These are phyloP conservation scores for Boechera retrofracta DNA, from an alignment of 345 rosid species.

Conservation along the genomic window DNA sequence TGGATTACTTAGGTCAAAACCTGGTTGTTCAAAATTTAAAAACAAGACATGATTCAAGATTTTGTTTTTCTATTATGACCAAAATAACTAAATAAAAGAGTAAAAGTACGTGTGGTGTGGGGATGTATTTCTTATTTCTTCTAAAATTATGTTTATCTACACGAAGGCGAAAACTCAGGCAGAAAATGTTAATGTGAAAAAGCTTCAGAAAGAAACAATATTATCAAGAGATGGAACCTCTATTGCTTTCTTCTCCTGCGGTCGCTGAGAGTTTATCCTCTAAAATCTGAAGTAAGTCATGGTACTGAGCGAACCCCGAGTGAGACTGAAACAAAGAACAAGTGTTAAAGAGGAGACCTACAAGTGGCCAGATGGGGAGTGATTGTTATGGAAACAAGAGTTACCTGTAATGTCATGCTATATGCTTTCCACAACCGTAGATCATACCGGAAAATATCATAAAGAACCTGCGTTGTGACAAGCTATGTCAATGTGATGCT, in stretches of 20 bases:
- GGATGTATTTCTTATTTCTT: slow-evolving; percentile 27
- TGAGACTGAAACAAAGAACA: slow-evolving; percentile 56
- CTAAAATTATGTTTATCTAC: slow-evolving; percentile 36
- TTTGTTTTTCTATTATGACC: neutral
- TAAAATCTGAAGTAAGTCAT: slow-evolving; percentile 68
- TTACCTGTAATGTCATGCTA: slow-evolving; percentile 75
- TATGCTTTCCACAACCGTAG: slow-evolving; percentile 87
- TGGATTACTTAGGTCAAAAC: neutral
- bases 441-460: slow-evolving; percentile 83
- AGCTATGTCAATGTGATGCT: slow-evolving; percentile 11
- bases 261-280: slow-evolving; percentile 63
- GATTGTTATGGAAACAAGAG: slow-evolving; percentile 13
- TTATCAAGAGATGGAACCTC: slow-evolving; percentile 36
- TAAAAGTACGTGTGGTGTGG: neutral
- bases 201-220: neutral
- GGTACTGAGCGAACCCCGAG: slow-evolving; percentile 68
- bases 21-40: too few species aligned
- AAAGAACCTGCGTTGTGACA: slow-evolving; percentile 66
- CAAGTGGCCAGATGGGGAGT: neutral
- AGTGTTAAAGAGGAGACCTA: neutral
- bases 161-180: slow-evolving; percentile 28
- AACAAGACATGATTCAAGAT: neutral
- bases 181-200: slow-evolving; percentile 7
- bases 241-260: slow-evolving; percentile 43
- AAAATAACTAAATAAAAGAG: neutral